Evolutionary conservation across 805 yeast species (phyloP).

Genomic region (Yarrowia sp.): DNA sequence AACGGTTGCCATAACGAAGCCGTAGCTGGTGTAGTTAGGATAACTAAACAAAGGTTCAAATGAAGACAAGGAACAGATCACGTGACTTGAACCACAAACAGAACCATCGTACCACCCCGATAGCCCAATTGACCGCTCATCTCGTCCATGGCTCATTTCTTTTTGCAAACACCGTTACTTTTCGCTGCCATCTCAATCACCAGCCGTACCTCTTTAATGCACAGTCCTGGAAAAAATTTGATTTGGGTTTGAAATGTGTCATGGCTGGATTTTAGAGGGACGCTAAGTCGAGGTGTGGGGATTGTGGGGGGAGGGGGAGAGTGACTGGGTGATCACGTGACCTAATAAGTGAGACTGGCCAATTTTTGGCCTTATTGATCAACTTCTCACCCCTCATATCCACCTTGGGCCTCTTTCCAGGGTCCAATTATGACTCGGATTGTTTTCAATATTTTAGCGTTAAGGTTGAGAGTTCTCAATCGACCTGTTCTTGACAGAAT

Average conservation of each 20-base stretch:
- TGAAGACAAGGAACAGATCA: too few relatives aligned
- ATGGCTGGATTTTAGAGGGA: too few relatives aligned
- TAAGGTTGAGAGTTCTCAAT: not conserved
- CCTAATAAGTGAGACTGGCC: not conserved
- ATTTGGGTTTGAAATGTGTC: slow-evolving; percentile 5
- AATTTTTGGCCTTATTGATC: too few relatives aligned
- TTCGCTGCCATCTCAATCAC: slow-evolving; percentile 21
- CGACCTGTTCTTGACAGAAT: not conserved
- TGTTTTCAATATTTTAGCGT: slow-evolving; percentile 19
- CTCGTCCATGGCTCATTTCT: not conserved
- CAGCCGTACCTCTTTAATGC: slow-evolving; percentile 21
- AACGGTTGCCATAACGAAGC: not conserved
- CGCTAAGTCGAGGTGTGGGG: too few relatives aligned
- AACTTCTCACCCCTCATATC: not conserved
- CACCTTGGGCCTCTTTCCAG: not conserved
- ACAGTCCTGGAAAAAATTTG: not conserved
- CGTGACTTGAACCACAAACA: too few relatives aligned
- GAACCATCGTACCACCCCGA: too few relatives aligned
- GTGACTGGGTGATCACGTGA: not conserved
- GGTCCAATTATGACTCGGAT: slow-evolving; percentile 26
- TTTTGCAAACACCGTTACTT: slow-evolving; percentile 2
- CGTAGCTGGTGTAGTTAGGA: too few relatives aligned
- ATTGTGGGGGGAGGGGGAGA: too few relatives aligned
- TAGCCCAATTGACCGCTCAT: too few relatives aligned
- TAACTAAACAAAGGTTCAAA: too few relatives aligned